A percentile compares a stretch with the other conserved stretches of the same genome.
Conservation (phyloP, 495 filamentous ascomycete genomes). For the Penicillium robsamsonii region DNA sequence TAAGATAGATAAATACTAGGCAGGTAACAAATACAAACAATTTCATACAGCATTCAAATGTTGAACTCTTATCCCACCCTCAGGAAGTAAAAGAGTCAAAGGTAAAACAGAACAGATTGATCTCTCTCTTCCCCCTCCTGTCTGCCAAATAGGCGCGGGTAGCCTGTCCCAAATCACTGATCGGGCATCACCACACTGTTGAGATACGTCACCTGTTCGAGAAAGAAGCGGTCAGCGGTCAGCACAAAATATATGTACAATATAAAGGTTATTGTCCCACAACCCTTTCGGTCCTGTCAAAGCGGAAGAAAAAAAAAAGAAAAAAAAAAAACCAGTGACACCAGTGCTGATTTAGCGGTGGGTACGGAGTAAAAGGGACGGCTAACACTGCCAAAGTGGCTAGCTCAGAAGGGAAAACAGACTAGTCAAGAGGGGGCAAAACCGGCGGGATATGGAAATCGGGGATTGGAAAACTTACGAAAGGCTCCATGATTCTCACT, state of each 20-base stretch:
- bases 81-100: background rate
- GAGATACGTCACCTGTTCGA: slow-evolving; percentile 55
- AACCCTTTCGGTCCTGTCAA: background rate
- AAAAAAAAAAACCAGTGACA: slow-evolving; percentile 4
- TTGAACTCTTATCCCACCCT: background rate
- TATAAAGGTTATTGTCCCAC: slow-evolving; percentile 1
- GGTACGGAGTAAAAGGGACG: slow-evolving; percentile 18
- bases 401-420: slow-evolving; percentile 30
- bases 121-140: background rate
- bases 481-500: slow-evolving; percentile 59
- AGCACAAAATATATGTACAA: slow-evolving; percentile 3
- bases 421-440: slow-evolving; percentile 29
- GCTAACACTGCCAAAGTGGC: slow-evolving; percentile 23
- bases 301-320: background rate
- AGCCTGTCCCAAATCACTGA: slow-evolving; percentile 14
- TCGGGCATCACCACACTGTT: slow-evolving; percentile 68
- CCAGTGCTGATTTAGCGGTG: slow-evolving; percentile 17
- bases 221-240: slow-evolving; percentile 31
- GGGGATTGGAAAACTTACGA: slow-evolving; percentile 50
- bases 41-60: background rate
- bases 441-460: slow-evolving; percentile 33
- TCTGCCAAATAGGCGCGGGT: slow-evolving; percentile 7
- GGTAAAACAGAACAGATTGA: background rate
- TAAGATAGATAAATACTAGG: background rate
- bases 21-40: background rate